Conservation (phyloP, 148 eudicot species). For the Talinum fruticosum region DNA sequence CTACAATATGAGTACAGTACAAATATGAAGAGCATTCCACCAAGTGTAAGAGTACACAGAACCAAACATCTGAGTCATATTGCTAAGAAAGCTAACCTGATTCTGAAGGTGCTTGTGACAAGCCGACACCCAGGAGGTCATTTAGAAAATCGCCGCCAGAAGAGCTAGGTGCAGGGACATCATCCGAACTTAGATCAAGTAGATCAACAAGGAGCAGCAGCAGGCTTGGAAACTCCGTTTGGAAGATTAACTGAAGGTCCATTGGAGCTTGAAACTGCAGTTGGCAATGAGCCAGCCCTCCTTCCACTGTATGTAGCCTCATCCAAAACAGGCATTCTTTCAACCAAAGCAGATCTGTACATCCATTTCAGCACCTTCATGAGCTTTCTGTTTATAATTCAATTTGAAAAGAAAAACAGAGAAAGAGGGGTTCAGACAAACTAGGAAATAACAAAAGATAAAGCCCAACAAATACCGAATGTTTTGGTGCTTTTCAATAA, state of each 20-base stretch:
- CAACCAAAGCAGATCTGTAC: conserved; percentile 74
- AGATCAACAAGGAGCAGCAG: conserved; percentile 91
- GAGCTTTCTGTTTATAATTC: conserved; percentile 5
- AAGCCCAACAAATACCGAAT: conserved; percentile 39
- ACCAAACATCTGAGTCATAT: neutral
- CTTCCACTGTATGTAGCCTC: conserved; percentile 85
- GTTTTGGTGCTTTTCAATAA: conserved; percentile 82
- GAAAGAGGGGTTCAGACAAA: conserved; percentile 3
- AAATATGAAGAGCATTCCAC: neutral
- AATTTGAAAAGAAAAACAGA: neutral
- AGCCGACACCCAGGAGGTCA: conserved; percentile 86
- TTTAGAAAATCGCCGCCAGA: conserved; percentile 83
- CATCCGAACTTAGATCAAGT: conserved; percentile 83
- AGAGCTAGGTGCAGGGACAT: conserved; percentile 64
- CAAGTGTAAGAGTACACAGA: neutral
- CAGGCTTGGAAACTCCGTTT: conserved; percentile 73
- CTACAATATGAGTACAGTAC: neutral
- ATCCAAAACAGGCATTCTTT: conserved; percentile 97
- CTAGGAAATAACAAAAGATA: neutral
- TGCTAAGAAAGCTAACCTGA: conserved; percentile 49
- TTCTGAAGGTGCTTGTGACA: conserved; percentile 56
- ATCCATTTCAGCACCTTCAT: conserved; percentile 20
- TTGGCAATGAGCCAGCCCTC: conserved; percentile 71
- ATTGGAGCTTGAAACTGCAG: conserved; percentile 58
- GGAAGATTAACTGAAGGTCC: conserved; percentile 67